A percentile compares a stretch with the other conserved stretches of the same genome.
These are phyloP conservation scores for Rhodocollybia butyracea DNA, from an alignment of 768 basidiomycete species.

Conservation along the genomic window DNA sequence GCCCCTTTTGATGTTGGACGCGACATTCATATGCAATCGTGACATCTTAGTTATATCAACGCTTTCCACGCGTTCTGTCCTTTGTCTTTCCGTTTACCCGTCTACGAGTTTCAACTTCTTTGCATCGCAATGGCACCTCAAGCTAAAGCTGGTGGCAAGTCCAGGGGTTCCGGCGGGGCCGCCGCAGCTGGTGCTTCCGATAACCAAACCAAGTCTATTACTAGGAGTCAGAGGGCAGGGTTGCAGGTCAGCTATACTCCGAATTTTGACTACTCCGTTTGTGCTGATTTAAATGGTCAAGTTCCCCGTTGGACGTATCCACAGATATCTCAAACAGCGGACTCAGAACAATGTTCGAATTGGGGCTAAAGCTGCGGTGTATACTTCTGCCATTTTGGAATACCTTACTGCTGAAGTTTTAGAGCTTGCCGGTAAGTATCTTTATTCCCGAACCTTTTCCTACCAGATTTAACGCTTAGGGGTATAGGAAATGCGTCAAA, in stretches of 20 bases:
- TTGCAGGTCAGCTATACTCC: conserved; percentile 59
- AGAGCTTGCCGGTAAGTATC: conserved; percentile 81
- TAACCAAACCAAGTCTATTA: conserved; percentile 43
- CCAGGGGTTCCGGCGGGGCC: conserved; percentile 43
- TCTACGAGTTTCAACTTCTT: neutral
- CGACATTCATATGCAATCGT: neutral
- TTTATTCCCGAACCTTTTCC: neutral
- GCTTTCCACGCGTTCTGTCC: neutral
- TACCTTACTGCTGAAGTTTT: conserved; percentile 96
- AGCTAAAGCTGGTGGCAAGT: conserved; percentile 59
- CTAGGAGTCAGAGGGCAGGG: conserved; percentile 81
- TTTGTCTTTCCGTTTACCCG: neutral
- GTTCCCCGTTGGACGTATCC: conserved; percentile 98
- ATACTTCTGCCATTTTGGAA: conserved; percentile 93
- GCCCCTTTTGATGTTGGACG: neutral
- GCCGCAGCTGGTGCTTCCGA: conserved; percentile 19
- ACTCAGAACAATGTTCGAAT: conserved; percentile 94
- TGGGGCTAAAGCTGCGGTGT: conserved; percentile 96
- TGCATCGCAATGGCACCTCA: conserved; percentile 40
- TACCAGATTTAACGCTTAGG: neutral
- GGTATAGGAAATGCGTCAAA: conserved; percentile 89
- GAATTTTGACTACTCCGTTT: too few species aligned
- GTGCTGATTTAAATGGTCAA: too few species aligned
- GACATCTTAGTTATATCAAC: neutral
- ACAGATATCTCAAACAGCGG: conserved; percentile 89